A percentile compares a stretch with the other conserved stretches of the same genome.
Conservation (phyloP, 805 yeast species). For the Gaillardinia entomophila region DNA sequence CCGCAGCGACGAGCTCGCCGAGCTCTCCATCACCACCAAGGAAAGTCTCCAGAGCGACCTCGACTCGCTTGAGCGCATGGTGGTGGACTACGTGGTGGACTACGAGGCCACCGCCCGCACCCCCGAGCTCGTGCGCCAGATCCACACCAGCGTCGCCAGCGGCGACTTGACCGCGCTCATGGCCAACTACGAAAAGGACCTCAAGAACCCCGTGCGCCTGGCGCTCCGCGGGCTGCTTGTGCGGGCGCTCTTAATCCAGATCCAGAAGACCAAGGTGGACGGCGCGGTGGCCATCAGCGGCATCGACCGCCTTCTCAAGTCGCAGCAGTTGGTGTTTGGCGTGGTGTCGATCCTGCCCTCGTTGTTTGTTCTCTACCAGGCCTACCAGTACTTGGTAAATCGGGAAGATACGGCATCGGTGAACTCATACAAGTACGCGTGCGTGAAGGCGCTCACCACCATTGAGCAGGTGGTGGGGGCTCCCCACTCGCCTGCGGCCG, state of each 20-base stretch:
- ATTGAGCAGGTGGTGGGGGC: neutral
- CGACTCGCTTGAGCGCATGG: constrained; percentile 83
- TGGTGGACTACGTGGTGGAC: constrained; percentile 55
- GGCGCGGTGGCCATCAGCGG: constrained; percentile 88
- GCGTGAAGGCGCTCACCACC: neutral
- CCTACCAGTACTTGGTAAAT: constrained; percentile 1
- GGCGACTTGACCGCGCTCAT: constrained; percentile 81
- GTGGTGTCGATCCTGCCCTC: constrained; percentile 86
- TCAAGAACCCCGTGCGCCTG: constrained; percentile 63
- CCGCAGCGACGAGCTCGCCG: constrained; percentile 70
- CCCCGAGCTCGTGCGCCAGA: constrained; percentile 15
- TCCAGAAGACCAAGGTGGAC: constrained; percentile 96
- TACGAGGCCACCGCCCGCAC: constrained; percentile 14
- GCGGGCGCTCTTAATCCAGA: constrained; percentile 76
- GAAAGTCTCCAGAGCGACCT: constrained; percentile 75
- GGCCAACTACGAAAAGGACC: constrained; percentile 72
- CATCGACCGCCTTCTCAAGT: constrained; percentile 79
- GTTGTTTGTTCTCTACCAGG: constrained; percentile 21
- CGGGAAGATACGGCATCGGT: neutral
- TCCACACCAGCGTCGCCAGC: constrained; percentile 47
- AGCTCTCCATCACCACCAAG: constrained; percentile 72
- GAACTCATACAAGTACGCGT: neutral
- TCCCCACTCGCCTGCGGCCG: constrained; percentile 6
- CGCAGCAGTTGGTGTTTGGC: constrained; percentile 93
- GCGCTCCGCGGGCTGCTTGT: constrained; percentile 65